Evolutionary conservation across 1,139 yeast genomes (phyloP), one percentile per base, ranked within the genome.

Genomic region (Yamadazyma atmosphaerica): DNA sequence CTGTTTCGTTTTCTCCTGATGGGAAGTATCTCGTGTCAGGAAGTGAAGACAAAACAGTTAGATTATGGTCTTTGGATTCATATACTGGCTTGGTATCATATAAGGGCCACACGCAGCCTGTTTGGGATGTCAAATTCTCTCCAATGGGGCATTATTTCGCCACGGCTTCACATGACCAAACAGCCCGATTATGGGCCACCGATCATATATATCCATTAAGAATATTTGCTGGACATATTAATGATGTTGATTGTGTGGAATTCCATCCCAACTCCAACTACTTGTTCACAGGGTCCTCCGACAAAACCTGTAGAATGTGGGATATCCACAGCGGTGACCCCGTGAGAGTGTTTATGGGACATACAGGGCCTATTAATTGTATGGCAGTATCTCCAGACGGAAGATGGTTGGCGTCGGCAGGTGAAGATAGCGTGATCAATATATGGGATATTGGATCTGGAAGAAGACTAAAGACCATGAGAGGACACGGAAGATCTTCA

Each of bases 261-360:
- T 94, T 92, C 75, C 98, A 94, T 65, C 98, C 98, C 16, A 94
- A 94, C 59, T 89, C 96, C 14, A 85, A 90, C 36, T 92, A 94
- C 56, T 83, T 92, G 5, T 83, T 92, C 52, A 90, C 98, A 0
- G 98, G 98, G 1, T 88, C 96, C 4, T 81, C 92, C 44, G 99
- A 94, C 64, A 87, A 88, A 65, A 88, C 98, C 0, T 85, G 95
- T 56, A 75, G 98, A 49, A 87, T 94, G 97, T 94, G 99, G 99
- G 98, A 94, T 61, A 81, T 94, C 24, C 80, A 83, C 36, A 78
- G 83, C 32, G 99, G 98, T 28, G 83, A 80, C 49, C 82, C 95
- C 32, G 98, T 90, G 12, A 78, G 98, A 46, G 82, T 92, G n/a
- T 92, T 94, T 59, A 80, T 88, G 63, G 98, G 98, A 1, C 98